Evolutionary conservation across 768 basidiomycete genomes (phyloP).

Genomic region (Calocybe cyanea): DNA sequence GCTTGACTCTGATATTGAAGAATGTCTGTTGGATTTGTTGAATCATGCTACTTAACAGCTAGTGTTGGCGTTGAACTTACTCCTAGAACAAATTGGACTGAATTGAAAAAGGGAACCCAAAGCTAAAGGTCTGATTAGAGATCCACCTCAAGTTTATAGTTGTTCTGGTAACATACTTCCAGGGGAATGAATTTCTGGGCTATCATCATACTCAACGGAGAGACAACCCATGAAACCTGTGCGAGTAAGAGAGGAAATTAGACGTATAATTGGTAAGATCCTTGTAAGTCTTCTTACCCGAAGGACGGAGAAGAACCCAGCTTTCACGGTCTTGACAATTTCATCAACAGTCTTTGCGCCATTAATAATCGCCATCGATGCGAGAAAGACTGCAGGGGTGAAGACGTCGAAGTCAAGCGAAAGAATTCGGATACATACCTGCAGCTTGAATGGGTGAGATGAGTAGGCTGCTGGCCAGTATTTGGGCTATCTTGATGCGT

Average conservation of each 20-base stretch:
- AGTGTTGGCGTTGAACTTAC: constrained; percentile 37
- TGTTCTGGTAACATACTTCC: constrained; percentile 44
- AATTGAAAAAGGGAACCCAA: constrained; percentile 87
- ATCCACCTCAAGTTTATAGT: constrained; percentile 1
- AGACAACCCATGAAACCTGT: constrained; percentile 83
- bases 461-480: constrained; percentile 73
- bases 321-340: constrained; percentile 62
- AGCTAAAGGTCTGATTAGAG: constrained; percentile 40
- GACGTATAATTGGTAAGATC: neutral
- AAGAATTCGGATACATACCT: constrained; percentile 36
- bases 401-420: neutral
- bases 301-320: constrained; percentile 71
- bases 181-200: constrained; percentile 80
- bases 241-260: neutral
- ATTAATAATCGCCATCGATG: constrained; percentile 80
- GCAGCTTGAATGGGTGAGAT: constrained; percentile 72
- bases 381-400: constrained; percentile 54
- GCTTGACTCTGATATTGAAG: constrained; percentile 73
- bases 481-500: constrained; percentile 62
- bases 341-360: constrained; percentile 69
- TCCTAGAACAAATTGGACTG: constrained; percentile 71
- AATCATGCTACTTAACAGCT: constrained; percentile 1
- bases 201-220: constrained; percentile 67
- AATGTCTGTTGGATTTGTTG: constrained; percentile 44
- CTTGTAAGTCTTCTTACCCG: constrained; percentile 40